These are phyloP conservation scores for Sporobolomyces phaffii DNA, from an alignment of 768 basidiomycete species.

Conservation along the genomic window DNA sequence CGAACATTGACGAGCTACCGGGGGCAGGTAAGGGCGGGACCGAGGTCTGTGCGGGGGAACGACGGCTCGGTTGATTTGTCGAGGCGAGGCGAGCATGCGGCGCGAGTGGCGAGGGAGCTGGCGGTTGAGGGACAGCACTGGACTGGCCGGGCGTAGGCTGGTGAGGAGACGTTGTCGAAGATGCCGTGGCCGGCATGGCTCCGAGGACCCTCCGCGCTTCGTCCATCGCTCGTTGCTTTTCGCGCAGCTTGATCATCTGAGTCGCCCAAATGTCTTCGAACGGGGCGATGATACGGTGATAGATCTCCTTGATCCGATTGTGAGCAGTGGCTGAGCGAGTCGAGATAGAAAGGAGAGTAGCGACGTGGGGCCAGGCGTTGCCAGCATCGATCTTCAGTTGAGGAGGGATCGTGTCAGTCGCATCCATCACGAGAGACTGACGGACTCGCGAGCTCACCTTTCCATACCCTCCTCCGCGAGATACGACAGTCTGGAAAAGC, in stretches of 20 bases:
- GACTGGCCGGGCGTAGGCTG: background rate
- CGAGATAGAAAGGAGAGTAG: background rate
- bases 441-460: conserved; percentile 9
- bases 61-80: background rate
- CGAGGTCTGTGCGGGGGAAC: background rate
- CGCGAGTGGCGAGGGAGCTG: background rate
- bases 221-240: conserved; percentile 5
- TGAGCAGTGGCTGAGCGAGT: background rate
- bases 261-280: conserved; percentile 20
- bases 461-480: conserved; percentile 3
- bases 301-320: conserved; percentile 11
- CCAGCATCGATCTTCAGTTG: conserved; percentile 2
- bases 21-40: background rate
- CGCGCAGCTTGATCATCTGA: conserved; percentile 5
- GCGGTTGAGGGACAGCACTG: background rate
- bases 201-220: background rate
- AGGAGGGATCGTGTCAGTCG: too few species aligned
- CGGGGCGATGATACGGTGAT: conserved; percentile 4
- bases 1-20: background rate
- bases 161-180: background rate
- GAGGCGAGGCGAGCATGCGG: background rate
- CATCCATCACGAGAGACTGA: background rate
- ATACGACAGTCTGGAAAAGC: conserved; percentile 18
- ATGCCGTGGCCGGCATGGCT: background rate
- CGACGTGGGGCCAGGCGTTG: conserved; percentile 6